A percentile compares a stretch with the other conserved stretches of the same genome.
These are phyloP conservation scores for Paramecium sonneborni DNA, from an alignment of 73 alveolate species.

Conservation along the genomic window DNA sequence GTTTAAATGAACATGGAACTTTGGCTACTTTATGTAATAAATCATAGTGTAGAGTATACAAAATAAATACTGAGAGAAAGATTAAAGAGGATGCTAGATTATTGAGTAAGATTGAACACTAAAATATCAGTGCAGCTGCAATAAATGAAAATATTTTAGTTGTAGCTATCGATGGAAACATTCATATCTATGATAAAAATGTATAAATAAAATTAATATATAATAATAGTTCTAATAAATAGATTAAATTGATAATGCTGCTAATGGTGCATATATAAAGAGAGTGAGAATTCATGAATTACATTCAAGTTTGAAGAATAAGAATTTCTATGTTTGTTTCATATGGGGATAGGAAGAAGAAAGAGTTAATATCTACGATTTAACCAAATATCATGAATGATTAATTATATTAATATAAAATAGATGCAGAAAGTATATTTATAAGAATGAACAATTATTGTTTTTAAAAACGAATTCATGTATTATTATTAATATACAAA, in stretches of 20 bases:
- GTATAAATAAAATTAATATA: not conserved
- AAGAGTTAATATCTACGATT: not conserved
- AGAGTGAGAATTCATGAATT: constrained; percentile 13
- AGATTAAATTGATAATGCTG: not conserved
- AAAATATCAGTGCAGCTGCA: not conserved
- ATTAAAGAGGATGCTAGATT: not conserved
- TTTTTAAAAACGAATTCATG: constrained; percentile 29
- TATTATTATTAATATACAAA: not conserved
- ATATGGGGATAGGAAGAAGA: not conserved
- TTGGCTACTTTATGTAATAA: not conserved
- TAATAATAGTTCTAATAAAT: not conserved
- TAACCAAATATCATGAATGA: constrained; percentile 2
- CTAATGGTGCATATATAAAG: not conserved
- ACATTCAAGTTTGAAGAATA: not conserved
- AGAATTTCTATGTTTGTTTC: not conserved
- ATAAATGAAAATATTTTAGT: not conserved
- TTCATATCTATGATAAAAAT: not conserved
- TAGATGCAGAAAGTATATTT: not conserved
- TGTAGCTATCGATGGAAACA: not conserved
- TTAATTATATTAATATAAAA: not conserved
- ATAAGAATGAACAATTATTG: not conserved
- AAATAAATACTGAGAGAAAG: not conserved
- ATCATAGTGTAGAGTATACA: not conserved
- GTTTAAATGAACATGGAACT: constrained; percentile 1
- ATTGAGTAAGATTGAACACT: not conserved